Conservation (phyloP, 176 grass and related monocot species). For the Bothriochloa decipiens region DNA sequence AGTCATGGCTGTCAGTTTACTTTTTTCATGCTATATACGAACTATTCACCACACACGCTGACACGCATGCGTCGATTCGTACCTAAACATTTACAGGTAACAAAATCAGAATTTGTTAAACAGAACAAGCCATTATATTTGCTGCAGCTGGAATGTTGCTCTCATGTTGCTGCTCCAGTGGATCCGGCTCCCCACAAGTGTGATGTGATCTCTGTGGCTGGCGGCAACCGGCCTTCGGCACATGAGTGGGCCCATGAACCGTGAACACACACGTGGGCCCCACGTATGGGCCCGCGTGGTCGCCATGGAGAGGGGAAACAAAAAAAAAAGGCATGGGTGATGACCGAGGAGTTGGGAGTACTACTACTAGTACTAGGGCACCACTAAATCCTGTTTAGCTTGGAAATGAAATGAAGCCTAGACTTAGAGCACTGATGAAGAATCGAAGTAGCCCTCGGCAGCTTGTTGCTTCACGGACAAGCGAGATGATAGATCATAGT, state of each 20-base stretch:
- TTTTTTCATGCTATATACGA: no score
- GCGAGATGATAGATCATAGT: not conserved
- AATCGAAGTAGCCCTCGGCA: not conserved
- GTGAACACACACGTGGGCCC: no score
- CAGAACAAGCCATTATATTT: not conserved
- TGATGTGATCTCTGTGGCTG: no score
- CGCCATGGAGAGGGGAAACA: no score
- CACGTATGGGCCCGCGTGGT: no score
- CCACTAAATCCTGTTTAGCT: conserved; percentile 7
- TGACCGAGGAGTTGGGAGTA: no score
- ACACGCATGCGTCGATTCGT: no score
- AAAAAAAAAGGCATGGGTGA: no score
- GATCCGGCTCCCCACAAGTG: not conserved
- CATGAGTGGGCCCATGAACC: not conserved
- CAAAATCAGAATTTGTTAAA: not conserved
- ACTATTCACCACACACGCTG: no score
- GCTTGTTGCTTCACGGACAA: conserved; percentile 45
- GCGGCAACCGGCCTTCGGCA: conserved; percentile 8
- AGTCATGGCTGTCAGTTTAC: not conserved
- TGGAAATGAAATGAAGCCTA: not conserved
- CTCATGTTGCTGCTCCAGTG: not conserved
- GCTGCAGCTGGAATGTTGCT: not conserved
- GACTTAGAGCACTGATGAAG: conserved; percentile 7
- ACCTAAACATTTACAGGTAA: not conserved
- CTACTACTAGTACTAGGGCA: no score